phyloP scores from a whole-genome alignment of 192 early-diverging fungal species.

The Backusella morwellensis region DNA sequence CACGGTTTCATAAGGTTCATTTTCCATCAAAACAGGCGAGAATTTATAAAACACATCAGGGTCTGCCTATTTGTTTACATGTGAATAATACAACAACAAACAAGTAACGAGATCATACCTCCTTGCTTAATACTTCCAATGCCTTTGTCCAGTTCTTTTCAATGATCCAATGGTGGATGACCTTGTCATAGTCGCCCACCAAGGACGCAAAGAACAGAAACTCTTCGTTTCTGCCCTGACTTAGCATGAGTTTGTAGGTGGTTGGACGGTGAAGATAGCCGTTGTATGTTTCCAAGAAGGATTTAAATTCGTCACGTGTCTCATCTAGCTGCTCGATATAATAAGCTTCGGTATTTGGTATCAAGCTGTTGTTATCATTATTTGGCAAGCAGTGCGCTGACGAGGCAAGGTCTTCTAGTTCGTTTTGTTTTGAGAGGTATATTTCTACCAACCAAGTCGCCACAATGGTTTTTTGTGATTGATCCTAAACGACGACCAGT shows the following conservation, averaged over 20 bases:
- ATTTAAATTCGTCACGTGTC: constrained; percentile 68
- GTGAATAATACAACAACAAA: background rate
- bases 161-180: constrained; percentile 82
- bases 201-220: constrained; percentile 80
- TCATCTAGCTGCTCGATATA: constrained; percentile 57
- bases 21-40: constrained; percentile 82
- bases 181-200: constrained; percentile 84
- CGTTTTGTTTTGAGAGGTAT: constrained; percentile 76
- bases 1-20: constrained; percentile 82
- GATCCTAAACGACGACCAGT: constrained; percentile 47
- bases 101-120: constrained; percentile 44
- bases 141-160: constrained; percentile 76
- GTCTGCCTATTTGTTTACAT: constrained; percentile 45
- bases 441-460: constrained; percentile 91
- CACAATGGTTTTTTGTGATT: constrained; percentile 76
- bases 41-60: constrained; percentile 88
- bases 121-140: constrained; percentile 73
- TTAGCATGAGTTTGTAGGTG: constrained; percentile 77
- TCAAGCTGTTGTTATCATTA: constrained; percentile 14
- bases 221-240: constrained; percentile 83
- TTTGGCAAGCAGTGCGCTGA: constrained; percentile 22
- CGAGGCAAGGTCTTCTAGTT: constrained; percentile 51
- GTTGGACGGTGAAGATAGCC: constrained; percentile 62
- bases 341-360: constrained; percentile 41
- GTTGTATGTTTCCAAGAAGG: constrained; percentile 71